Percentiles rank a stretch among this genome's conserved stretches.
phyloP scores from a whole-genome alignment of 257 asterid genomes.

The Leptodermis oblonga region DNA sequence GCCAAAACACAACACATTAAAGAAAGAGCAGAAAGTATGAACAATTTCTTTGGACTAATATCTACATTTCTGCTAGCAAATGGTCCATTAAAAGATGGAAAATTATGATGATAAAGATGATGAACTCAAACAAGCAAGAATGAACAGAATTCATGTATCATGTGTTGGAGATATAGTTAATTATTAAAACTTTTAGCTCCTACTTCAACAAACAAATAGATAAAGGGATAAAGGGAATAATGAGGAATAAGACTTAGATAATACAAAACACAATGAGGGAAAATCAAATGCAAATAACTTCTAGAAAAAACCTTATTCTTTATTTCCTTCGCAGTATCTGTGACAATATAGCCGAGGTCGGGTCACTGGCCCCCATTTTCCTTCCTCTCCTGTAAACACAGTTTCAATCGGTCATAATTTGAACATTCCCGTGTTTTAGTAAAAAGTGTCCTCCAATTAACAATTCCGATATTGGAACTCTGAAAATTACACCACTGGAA shows the following conservation, averaged over 20 bases:
- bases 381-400: conserved; percentile 63
- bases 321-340: conserved; percentile 79
- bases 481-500: no score
- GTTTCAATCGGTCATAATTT: not conserved
- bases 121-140: not conserved
- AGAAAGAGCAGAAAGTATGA: not conserved
- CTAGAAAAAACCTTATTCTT: conserved; percentile 63
- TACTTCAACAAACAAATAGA: not conserved
- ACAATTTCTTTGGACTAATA: not conserved
- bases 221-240: not conserved
- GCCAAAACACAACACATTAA: not conserved
- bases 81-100: not conserved
- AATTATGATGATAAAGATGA: not conserved
- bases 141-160: not conserved
- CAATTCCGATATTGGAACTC: no score
- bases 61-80: not conserved
- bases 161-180: not conserved
- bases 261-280: not conserved
- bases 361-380: conserved; percentile 97
- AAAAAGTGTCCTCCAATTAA: no score
- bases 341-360: conserved; percentile 89
- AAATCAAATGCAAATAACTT: not conserved
- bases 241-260: not conserved
- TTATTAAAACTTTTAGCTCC: not conserved
- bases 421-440: no score